Evolutionary conservation across 2,329 filamentous ascomycete species (phyloP), one percentile per base, ranked within the genome.

Genomic region (Hypoxylon sp.): DNA sequence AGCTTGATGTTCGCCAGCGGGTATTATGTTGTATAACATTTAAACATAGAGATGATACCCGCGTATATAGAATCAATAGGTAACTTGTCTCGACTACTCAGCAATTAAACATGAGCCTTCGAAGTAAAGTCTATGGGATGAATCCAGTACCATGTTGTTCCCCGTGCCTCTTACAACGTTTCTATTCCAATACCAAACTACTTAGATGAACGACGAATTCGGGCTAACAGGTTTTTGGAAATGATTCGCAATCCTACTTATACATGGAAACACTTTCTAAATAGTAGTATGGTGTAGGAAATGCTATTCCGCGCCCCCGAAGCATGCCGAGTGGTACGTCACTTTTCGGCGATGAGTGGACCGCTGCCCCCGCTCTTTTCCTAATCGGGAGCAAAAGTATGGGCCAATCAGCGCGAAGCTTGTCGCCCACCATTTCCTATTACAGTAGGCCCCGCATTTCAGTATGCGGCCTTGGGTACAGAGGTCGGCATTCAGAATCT

Each of bases 31-130:
- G 52, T 60, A 55, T 14, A 9, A 29, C 44, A 26, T 67, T 44
- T 61, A 64, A 8, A 14, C 54, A 31, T 67, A 66, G 53, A 67
- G 22, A 66, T 73, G 61, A 72, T 73, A 70, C 61, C 68, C 9
- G 33, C 65, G 42, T 63, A 3, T 61, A 8, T 61, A 62, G 14
- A 11, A 51, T 54, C 1, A 52, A 52, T 37, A n/a, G n/a, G n/a
- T n/a, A 42, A 17, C 17, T 19, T 2, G 1, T 5, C 42, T 19
- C 6, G 44, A 13, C 24, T 4, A 42, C 5, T 29, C 24, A 31
- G 8, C n/a, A 8, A 11, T 17, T 24, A 22, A 29, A 42, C 6
- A 24, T 46, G 37, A 26, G 17, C 31, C 31, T 26, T 42, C 17
- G 24, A 19, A 6, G 13, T 31, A 13, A 17, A 9, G 26, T 14